phyloP scores from a whole-genome alignment of 2,329 filamentous ascomycete species.

The Epichloe uncinata region DNA sequence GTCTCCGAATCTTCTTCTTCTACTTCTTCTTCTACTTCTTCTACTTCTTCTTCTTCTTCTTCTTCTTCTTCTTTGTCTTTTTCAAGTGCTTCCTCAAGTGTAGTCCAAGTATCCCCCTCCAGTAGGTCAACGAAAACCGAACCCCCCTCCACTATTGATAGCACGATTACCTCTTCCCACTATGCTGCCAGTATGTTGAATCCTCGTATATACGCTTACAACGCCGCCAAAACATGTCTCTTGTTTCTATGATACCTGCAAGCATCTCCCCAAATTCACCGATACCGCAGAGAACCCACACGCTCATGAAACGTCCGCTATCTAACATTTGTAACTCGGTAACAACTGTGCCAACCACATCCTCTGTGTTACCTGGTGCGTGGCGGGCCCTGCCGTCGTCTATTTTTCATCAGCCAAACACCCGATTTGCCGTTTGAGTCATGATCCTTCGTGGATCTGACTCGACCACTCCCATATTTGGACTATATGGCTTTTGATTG shows the following conservation, averaged over 20 bases:
- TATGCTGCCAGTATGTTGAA: constrained; percentile 20
- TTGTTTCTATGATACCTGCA: background rate
- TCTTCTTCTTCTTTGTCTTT: constrained; percentile 9
- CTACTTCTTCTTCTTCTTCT: constrained; percentile 11
- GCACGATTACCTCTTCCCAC: background rate
- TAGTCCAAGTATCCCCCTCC: constrained; percentile 16
- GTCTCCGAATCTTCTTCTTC: constrained; percentile 17
- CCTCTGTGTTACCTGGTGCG: constrained; percentile 4
- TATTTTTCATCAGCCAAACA: background rate
- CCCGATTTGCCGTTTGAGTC: background rate
- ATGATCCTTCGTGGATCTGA: background rate
- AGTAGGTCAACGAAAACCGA: constrained; percentile 12
- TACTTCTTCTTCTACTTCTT: background rate
- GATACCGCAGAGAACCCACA: background rate
- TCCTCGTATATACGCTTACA: background rate
- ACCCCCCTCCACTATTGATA: constrained; percentile 9
- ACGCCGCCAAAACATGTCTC: background rate
- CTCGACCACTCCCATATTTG: background rate
- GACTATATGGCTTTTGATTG: background rate
- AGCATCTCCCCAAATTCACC: background rate
- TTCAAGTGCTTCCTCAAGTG: constrained; percentile 14
- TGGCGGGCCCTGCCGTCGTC: background rate
- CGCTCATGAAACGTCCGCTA: background rate
- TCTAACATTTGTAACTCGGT: constrained; percentile 1
- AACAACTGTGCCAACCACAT: background rate